Evolutionary conservation across 768 basidiomycete genomes (phyloP).

Genomic region (Piloderma croceum): DNA sequence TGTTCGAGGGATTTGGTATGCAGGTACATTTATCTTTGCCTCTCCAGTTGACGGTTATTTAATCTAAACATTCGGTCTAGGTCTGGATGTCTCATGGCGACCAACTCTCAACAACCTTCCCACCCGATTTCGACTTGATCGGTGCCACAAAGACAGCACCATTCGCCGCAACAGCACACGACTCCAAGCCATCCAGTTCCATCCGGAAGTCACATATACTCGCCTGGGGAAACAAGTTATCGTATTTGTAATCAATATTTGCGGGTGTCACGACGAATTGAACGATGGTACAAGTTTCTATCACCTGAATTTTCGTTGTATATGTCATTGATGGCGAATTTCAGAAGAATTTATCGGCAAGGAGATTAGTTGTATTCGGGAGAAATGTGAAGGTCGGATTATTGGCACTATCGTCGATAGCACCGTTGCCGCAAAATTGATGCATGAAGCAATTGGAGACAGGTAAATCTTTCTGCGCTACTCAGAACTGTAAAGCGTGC

Average conservation of each 20-base stretch:
- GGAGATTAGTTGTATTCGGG: conserved; percentile 87
- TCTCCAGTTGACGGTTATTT: no score
- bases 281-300: conserved; percentile 89
- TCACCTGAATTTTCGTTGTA: no score
- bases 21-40: conserved; percentile 68
- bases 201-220: conserved; percentile 96
- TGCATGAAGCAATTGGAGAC: conserved; percentile 99
- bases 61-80: conserved; percentile 48
- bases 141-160: conserved; percentile 85
- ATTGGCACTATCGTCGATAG: conserved; percentile 99
- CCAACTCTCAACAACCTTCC: conserved; percentile 77
- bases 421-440: conserved; percentile 96
- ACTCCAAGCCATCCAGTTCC: conserved; percentile 94
- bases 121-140: conserved; percentile 80
- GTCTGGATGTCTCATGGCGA: conserved; percentile 99
- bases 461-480: conserved; percentile 52
- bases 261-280: conserved; percentile 75
- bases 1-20: conserved; percentile 88
- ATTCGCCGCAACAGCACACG: conserved; percentile 89
- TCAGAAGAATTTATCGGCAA: conserved; percentile 98
- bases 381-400: conserved; percentile 95
- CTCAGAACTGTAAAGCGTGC: background rate
- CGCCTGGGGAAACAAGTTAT: conserved; percentile 87
- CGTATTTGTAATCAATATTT: conserved; percentile 80
- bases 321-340: no score